Percentiles rank a stretch among this genome's conserved stretches.
Conservation (phyloP, 257 asterid genomes). For the Penstemon davidsonii region DNA sequence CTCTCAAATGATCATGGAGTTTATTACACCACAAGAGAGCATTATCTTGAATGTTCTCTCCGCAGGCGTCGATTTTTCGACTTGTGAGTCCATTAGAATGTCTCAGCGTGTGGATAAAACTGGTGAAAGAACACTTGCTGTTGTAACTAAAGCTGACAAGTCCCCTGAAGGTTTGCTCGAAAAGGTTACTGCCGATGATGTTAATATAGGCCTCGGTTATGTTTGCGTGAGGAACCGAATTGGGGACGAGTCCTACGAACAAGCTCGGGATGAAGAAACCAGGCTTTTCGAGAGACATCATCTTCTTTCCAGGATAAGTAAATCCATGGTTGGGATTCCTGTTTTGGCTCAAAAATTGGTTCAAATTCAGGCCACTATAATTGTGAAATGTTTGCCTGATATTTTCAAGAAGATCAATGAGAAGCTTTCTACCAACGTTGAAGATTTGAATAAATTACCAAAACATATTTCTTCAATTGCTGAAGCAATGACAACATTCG, state of each 20-base stretch:
- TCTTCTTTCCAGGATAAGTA: no score
- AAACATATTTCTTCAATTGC: background rate
- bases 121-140: constrained; percentile 35
- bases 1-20: constrained; percentile 31
- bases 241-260: constrained; percentile 29
- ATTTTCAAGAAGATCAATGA: no score
- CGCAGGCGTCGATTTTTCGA: constrained; percentile 34
- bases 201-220: constrained; percentile 33
- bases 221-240: constrained; percentile 33
- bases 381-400: no score
- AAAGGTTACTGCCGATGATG: constrained; percentile 35
- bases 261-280: constrained; percentile 33
- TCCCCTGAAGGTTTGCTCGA: constrained; percentile 38
- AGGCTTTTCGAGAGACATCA: constrained; percentile 31
- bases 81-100: constrained; percentile 39
- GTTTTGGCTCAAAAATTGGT: no score
- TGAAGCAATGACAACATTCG: constrained; percentile 32
- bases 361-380: no score
- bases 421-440: no score
- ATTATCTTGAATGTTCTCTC: constrained; percentile 41
- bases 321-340: no score
- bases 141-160: constrained; percentile 40
- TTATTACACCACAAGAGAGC: constrained; percentile 36
- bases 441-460: no score
- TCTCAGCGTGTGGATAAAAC: constrained; percentile 35